Evolutionary conservation across 495 filamentous ascomycete genomes (phyloP).

Genomic region (Penicilliopsis zonata): DNA sequence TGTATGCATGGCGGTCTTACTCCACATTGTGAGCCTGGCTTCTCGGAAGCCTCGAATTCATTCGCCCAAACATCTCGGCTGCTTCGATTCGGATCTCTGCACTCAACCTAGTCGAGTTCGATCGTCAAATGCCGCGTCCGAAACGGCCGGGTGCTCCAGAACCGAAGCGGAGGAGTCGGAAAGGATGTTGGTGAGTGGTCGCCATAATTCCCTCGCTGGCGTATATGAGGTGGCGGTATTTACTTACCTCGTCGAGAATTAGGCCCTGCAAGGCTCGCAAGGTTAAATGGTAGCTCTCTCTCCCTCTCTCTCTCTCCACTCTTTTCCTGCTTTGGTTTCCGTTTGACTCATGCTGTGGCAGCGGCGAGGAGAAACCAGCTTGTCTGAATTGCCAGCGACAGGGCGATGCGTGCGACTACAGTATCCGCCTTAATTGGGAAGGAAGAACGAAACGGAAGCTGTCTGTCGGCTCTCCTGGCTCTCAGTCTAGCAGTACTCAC

Average conservation of each 20-base stretch:
- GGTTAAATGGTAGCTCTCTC: conserved; percentile 56
- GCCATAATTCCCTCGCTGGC: conserved; percentile 2
- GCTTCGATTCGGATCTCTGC: conserved; percentile 8
- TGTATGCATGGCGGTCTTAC: conserved; percentile 19
- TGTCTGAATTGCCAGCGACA: conserved; percentile 69
- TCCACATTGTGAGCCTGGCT: conserved; percentile 10
- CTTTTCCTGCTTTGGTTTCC: background rate
- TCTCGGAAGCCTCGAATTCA: conserved; percentile 11
- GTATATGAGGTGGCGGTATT: conserved; percentile 3
- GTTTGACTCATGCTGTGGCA: conserved; percentile 8
- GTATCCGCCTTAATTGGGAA: conserved; percentile 75
- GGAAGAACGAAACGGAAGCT: conserved; percentile 43
- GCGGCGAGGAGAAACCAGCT: conserved; percentile 65
- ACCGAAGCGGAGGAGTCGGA: conserved; percentile 63
- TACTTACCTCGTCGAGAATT: background rate
- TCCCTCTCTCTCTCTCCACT: background rate
- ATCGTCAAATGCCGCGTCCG: conserved; percentile 48
- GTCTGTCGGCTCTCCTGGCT: conserved; percentile 23
- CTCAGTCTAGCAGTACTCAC: conserved; percentile 19
- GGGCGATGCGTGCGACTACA: conserved; percentile 75
- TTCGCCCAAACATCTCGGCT: conserved; percentile 6
- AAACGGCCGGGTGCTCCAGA: conserved; percentile 53
- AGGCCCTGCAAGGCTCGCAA: conserved; percentile 82
- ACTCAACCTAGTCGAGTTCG: conserved; percentile 4
- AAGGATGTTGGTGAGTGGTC: conserved; percentile 71